Conservation (phyloP, 1,284 basidiomycete species). For the Sporisorium exsertum region DNA sequence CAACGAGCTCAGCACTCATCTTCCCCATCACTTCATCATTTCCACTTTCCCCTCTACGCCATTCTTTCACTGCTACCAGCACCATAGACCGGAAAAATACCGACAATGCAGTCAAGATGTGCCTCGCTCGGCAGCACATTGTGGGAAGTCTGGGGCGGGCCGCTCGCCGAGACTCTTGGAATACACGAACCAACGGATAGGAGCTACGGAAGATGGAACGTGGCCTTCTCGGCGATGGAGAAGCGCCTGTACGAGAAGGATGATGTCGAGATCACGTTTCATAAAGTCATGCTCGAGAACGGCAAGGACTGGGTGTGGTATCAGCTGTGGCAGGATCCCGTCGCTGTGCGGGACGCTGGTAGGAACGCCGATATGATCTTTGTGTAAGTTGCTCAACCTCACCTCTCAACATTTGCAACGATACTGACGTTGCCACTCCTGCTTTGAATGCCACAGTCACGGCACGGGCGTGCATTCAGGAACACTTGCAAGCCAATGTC, state of each 20-base stretch:
- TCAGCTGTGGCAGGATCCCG: slow-evolving; percentile 65
- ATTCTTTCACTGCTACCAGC: background rate
- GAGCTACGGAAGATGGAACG: slow-evolving; percentile 54
- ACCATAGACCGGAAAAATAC: background rate
- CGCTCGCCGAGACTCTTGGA: slow-evolving; percentile 38
- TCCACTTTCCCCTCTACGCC: background rate
- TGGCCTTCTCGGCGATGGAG: slow-evolving; percentile 65
- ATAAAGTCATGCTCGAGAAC: slow-evolving; percentile 61
- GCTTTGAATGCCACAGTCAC: slow-evolving; percentile 24
- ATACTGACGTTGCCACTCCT: background rate
- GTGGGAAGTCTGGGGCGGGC: slow-evolving; percentile 62
- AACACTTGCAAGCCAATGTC: slow-evolving; percentile 63
- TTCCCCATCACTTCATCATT: background rate
- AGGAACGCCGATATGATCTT: slow-evolving; percentile 63
- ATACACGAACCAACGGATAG: slow-evolving; percentile 55
- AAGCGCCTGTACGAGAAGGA: slow-evolving; percentile 63
- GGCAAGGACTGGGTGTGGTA: slow-evolving; percentile 67
- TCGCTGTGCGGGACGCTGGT: slow-evolving; percentile 49
- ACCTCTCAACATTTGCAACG: too few species aligned
- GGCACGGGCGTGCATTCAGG: slow-evolving; percentile 68
- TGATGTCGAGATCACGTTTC: slow-evolving; percentile 60
- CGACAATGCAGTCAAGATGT: background rate
- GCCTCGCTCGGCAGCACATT: slow-evolving; percentile 22
- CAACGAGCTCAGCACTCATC: background rate
- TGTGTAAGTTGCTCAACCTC: slow-evolving; percentile 29